These are phyloP conservation scores for Colletotrichum salicis DNA, from an alignment of 2,329 filamentous ascomycete genomes.

Conservation along the genomic window DNA sequence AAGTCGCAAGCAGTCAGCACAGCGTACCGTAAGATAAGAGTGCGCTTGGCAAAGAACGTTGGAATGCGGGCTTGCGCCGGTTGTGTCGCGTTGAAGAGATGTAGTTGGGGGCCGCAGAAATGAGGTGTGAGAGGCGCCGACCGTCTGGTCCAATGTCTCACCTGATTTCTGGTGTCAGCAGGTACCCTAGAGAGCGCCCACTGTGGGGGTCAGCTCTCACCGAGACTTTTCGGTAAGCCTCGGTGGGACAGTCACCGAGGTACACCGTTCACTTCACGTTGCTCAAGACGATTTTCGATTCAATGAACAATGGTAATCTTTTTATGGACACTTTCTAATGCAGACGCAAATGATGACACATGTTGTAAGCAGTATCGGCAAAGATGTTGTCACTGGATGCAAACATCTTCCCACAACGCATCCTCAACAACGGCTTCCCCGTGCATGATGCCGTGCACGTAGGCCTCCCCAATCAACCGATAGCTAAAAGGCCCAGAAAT, in stretches of 20 bases:
- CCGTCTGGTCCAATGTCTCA: not conserved
- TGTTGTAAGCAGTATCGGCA: not conserved
- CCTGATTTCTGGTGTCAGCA: not conserved
- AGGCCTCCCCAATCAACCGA: slow-evolving; percentile 17
- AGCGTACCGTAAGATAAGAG: not conserved
- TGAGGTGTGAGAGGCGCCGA: not conserved
- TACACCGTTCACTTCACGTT: not conserved
- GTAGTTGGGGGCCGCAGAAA: not conserved
- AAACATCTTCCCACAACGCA: slow-evolving; percentile 4
- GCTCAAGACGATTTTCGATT: not conserved
- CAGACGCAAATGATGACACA: not conserved
- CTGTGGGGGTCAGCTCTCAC: not conserved
- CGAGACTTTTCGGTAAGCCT: not conserved
- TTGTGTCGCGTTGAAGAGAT: not conserved
- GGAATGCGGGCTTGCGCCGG: not conserved
- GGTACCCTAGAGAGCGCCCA: not conserved
- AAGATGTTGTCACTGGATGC: not conserved
- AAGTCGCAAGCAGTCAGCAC: not conserved
- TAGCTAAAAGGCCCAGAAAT: not conserved
- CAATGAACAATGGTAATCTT: no score
- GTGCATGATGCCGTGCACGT: slow-evolving; percentile 30
- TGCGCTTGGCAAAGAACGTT: not conserved
- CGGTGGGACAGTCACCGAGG: not conserved
- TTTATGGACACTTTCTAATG: no score
- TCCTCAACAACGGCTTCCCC: slow-evolving; percentile 7